A percentile compares a stretch with the other conserved stretches of the same genome.
Evolutionary conservation across 2,329 filamentous ascomycete species (phyloP).

Genomic region (Tolypocladium paradoxum): DNA sequence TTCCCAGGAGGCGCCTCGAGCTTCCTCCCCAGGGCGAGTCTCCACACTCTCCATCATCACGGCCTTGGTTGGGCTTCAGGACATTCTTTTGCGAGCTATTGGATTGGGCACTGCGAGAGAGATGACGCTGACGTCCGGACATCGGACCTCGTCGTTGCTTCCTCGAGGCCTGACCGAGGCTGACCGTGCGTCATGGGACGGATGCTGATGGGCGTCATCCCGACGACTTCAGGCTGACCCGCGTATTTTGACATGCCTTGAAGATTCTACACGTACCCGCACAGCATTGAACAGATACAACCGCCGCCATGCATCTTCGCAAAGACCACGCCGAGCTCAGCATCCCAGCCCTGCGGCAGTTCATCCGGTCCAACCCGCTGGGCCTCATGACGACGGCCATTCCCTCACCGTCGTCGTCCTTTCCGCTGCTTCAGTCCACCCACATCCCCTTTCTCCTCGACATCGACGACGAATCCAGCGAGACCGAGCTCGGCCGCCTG

Average conservation of each 20-base stretch:
- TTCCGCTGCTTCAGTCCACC: conserved; percentile 43
- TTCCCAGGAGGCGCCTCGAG: conserved; percentile 3
- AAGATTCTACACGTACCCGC: too few species aligned
- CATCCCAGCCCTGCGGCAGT: conserved; percentile 36
- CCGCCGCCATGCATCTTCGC: conserved; percentile 43
- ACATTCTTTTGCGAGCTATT: not conserved
- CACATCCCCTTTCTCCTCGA: conserved; percentile 53
- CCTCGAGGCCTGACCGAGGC: not conserved
- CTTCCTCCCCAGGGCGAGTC: not conserved
- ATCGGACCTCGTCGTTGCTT: not conserved
- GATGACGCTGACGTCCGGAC: not conserved
- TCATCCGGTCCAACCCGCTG: conserved; percentile 49
- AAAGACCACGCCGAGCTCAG: conserved; percentile 39
- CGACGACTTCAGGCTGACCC: not conserved
- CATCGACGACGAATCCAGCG: conserved; percentile 25
- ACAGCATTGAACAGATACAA: too few species aligned
- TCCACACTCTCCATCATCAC: not conserved
- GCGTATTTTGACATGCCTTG: not conserved
- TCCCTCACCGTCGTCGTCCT: conserved; percentile 26
- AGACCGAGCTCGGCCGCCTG: conserved; percentile 29
- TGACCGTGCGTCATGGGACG: not conserved
- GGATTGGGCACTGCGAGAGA: not conserved
- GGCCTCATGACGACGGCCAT: conserved; percentile 55
- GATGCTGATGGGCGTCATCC: too few species aligned
- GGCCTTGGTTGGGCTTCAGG: not conserved